A percentile compares a stretch with the other conserved stretches of the same genome.
phyloP scores from a whole-genome alignment of 352 stramenopile genomes.

The Phytophthora pluvialis region DNA sequence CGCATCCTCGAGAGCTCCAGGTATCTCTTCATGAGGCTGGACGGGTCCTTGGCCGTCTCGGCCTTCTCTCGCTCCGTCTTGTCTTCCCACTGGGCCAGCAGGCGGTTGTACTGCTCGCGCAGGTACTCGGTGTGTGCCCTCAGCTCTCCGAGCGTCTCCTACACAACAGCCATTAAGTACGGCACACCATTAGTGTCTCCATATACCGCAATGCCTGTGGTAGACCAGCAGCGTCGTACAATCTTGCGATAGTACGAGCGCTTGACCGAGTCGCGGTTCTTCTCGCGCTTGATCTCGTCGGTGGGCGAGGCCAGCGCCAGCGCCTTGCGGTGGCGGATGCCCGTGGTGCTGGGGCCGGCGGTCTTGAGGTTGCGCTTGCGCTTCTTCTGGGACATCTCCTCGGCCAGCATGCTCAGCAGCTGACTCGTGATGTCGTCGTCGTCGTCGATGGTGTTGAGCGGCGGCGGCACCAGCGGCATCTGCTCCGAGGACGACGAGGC shows the following conservation, averaged over 20 bases:
- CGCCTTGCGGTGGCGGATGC: constrained; percentile 35
- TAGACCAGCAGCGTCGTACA: constrained; percentile 22
- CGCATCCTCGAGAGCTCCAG: constrained; percentile 51
- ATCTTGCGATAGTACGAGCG: constrained; percentile 64
- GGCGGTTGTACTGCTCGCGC: constrained; percentile 53
- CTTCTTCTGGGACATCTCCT: constrained; percentile 52
- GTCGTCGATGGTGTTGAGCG: constrained; percentile 36
- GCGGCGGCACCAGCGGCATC: constrained; percentile 22
- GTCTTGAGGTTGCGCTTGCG: constrained; percentile 44
- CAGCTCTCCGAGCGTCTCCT: constrained; percentile 58
- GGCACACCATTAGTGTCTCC: background rate
- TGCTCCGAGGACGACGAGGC: constrained; percentile 32
- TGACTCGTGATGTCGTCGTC: constrained; percentile 53
- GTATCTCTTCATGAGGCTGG: constrained; percentile 53
- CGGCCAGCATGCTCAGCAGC: constrained; percentile 47
- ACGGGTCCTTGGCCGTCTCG: constrained; percentile 39
- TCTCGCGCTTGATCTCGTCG: constrained; percentile 58
- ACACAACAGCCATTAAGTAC: background rate
- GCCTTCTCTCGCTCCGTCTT: constrained; percentile 41
- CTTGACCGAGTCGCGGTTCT: constrained; percentile 64
- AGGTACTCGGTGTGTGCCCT: constrained; percentile 51
- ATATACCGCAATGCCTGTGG: background rate
- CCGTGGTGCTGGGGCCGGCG: constrained; percentile 24
- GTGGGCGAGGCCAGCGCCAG: constrained; percentile 31
- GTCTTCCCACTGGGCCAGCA: constrained; percentile 52